Base-by-base conservation (phyloP, 345 rosid species). In the Passiflora organensis region DNA sequence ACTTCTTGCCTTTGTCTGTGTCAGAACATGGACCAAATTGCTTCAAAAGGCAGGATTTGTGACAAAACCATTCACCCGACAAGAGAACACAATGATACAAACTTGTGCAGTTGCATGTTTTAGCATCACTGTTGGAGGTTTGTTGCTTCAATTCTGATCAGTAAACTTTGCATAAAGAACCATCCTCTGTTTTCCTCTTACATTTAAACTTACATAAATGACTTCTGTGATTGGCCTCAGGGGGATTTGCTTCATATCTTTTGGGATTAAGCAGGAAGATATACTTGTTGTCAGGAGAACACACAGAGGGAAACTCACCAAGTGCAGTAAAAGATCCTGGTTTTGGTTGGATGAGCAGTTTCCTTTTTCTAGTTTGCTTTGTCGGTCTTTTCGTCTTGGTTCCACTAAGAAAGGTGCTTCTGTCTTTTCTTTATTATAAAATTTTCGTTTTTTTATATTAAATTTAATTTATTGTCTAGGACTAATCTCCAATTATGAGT, bases 241-340 rank as follows among this genome's bases (percentile, higher is more conserved):
- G 98, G 71, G 98, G 98, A n/a, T 86, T 91, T 76, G 95, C 91
- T 45, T 88, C 98, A 0, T 91, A 88, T 71, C 93, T 91, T 21
- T 34, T 91, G 76, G 98, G 87, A 56, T 48, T 91, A 57, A 91
- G 86, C 73, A 78, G 72, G 78, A 84, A 72, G 72, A 91, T 93
- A 10, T 91, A 88, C 53, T 88, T 75, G 70, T 54, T 91, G 62
- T 70, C 98, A 14, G 96, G 98, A 52, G 86, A 69, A 11, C 67
- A 67, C 57, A 67, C 78, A 18, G 82, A 72, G 69, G 98, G 98
- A 34, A 91, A 91, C 68, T 76, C 93, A 43, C 48, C 74, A 8
- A 43, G 48, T 2, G 78, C 83, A 41, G 65, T 91, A 13, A 91
- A 86, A 69, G 89, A 91, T 25, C 98, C 98, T 36, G 98, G 77